Percentiles rank a stretch among this genome's conserved stretches.
These are phyloP conservation scores for Alternaria panax DNA, from an alignment of 2,329 filamentous ascomycete species.

Conservation along the genomic window DNA sequence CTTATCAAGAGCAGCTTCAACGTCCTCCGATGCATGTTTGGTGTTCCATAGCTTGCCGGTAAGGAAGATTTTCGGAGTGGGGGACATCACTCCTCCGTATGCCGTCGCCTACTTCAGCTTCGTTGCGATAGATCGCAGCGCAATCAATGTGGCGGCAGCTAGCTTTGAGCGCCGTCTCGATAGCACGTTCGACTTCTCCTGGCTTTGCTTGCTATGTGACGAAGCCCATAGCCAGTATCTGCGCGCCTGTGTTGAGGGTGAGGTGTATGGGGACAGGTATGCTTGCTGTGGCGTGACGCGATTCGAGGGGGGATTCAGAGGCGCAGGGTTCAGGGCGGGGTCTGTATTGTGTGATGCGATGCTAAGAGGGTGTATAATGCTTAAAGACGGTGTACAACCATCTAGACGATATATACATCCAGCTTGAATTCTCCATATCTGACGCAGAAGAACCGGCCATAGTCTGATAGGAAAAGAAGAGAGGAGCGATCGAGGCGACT, in stretches of 20 bases:
- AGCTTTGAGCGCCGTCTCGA: constrained; percentile 68
- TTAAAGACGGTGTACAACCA: not conserved
- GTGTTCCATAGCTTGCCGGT: constrained; percentile 84
- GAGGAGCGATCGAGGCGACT: not conserved
- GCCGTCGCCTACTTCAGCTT: constrained; percentile 73
- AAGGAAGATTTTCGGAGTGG: constrained; percentile 69
- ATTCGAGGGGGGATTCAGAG: not conserved
- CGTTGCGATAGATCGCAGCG: constrained; percentile 78
- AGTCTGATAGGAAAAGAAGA: no score
- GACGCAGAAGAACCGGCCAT: no score
- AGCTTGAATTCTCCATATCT: not conserved
- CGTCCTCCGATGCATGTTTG: constrained; percentile 69
- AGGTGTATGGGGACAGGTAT: constrained; percentile 48
- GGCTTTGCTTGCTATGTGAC: constrained; percentile 79
- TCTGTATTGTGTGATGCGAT: not conserved
- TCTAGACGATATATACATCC: not conserved
- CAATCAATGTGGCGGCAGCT: constrained; percentile 80
- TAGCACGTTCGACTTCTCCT: constrained; percentile 66
- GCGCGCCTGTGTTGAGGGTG: constrained; percentile 70
- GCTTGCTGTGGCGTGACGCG: not conserved
- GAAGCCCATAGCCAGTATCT: constrained; percentile 77
- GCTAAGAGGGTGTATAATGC: not conserved
- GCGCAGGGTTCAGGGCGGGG: not conserved
- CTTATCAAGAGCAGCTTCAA: constrained; percentile 64
- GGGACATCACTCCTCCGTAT: constrained; percentile 70